A percentile compares a stretch with the other conserved stretches of the same genome.
Conservation (phyloP, 2,329 filamentous ascomycete genomes). For the Curvularia eragrostidis region DNA sequence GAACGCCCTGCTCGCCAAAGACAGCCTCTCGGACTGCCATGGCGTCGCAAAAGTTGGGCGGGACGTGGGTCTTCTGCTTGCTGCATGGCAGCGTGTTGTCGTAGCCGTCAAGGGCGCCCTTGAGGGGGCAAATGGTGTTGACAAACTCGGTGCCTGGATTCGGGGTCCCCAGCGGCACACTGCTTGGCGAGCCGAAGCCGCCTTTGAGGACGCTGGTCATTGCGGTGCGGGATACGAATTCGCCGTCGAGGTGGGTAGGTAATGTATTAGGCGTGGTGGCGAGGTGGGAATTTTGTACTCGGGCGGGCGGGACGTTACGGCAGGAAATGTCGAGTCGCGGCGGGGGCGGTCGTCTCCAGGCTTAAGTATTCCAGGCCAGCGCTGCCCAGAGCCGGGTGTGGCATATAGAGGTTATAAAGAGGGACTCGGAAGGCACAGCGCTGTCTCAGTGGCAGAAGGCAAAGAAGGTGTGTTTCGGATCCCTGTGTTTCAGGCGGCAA, state of each 20-base stretch:
- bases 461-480: slow-evolving; percentile 11
- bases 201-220: slow-evolving; percentile 31
- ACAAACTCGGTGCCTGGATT: slow-evolving; percentile 51
- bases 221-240: not conserved
- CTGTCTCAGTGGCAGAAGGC: slow-evolving; percentile 8
- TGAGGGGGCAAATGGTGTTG: slow-evolving; percentile 47
- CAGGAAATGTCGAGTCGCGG: not conserved
- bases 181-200: slow-evolving; percentile 28
- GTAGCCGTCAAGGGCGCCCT: slow-evolving; percentile 45
- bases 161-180: slow-evolving; percentile 20
- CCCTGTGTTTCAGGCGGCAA: slow-evolving; percentile 9
- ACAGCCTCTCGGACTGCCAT: slow-evolving; percentile 65
- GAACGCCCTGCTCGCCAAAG: slow-evolving; percentile 64
- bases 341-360: slow-evolving; percentile 11
- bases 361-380: slow-evolving; percentile 11
- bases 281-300: not conserved
- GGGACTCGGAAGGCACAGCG: slow-evolving; percentile 6
- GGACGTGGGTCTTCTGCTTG: slow-evolving; percentile 48
- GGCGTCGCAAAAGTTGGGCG: slow-evolving; percentile 59
- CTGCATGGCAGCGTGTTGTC: slow-evolving; percentile 44
- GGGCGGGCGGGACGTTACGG: not conserved
- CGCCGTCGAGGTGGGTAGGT: not conserved
- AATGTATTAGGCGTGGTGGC: not conserved
- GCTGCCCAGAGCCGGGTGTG: slow-evolving; percentile 9
- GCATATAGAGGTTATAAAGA: slow-evolving; percentile 5